Conservation (phyloP, 139 green algal genomes). For the Closterium sp. region DNA sequence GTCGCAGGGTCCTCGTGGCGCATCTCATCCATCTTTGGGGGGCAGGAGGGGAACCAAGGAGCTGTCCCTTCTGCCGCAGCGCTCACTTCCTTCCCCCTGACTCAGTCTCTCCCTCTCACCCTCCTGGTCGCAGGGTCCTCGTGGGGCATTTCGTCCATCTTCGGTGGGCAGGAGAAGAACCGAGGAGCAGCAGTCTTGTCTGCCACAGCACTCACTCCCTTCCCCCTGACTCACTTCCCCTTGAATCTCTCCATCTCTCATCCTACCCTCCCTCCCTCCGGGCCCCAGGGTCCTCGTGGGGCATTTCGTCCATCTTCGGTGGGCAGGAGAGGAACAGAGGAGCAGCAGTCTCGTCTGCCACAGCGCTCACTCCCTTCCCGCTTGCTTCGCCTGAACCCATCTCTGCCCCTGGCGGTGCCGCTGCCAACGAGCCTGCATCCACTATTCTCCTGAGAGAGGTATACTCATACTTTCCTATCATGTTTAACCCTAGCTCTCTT, state of each 20-base stretch:
- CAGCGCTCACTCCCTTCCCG: not conserved
- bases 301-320: slow-evolving; percentile 38
- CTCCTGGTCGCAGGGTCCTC: not conserved
- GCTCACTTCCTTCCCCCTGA: not conserved
- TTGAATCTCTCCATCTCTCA: not conserved
- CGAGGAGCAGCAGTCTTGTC: not conserved
- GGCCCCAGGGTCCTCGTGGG: not conserved
- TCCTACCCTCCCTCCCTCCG: not conserved
- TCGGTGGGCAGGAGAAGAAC: not conserved
- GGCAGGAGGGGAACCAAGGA: not conserved
- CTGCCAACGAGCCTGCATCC: not conserved
- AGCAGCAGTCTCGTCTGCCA: not conserved
- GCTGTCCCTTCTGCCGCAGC: not conserved
- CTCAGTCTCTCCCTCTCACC: not conserved
- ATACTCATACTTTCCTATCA: not conserved
- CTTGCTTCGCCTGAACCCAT: not conserved
- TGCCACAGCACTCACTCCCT: not conserved
- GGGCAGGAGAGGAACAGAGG: not conserved
- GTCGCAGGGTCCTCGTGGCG: not conserved
- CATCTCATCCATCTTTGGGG: slow-evolving; percentile 30
- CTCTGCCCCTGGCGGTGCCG: not conserved
- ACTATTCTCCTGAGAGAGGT: slow-evolving; percentile 39
- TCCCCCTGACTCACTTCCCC: not conserved
- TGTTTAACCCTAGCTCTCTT: not conserved
- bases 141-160: slow-evolving; percentile 44